phyloP scores from a whole-genome alignment of 306 rosid genomes.

The Begonia fuchsioides region DNA sequence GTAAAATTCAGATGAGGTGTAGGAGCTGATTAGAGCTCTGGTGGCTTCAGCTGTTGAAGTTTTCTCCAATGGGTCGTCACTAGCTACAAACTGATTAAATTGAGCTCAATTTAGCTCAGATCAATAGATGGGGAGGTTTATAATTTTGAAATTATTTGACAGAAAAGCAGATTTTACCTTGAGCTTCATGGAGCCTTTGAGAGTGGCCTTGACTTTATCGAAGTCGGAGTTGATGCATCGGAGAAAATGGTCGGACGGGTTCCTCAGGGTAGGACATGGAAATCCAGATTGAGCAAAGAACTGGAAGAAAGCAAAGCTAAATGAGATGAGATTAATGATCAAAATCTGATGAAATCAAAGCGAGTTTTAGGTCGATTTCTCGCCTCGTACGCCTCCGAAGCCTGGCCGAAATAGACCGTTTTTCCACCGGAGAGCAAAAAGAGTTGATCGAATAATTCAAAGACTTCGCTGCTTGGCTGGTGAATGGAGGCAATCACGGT shows the following conservation, averaged over 20 bases:
- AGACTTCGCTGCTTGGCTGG: too few species aligned
- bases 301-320: too few species aligned
- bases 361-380: background rate
- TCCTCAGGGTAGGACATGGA: too few species aligned
- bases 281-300: too few species aligned
- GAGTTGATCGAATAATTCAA: constrained; percentile 82
- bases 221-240: constrained; percentile 88
- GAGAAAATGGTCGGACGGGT: constrained; percentile 95
- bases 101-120: background rate
- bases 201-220: constrained; percentile 78
- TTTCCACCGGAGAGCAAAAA: constrained; percentile 89
- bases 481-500: too few species aligned
- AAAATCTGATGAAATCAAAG: too few species aligned
- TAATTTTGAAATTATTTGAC: too few species aligned
- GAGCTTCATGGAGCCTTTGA: constrained; percentile 91
- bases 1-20: constrained; percentile 54
- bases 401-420: constrained; percentile 89
- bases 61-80: too few species aligned
- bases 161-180: too few species aligned
- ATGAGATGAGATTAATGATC: too few species aligned
- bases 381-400: constrained; percentile 90
- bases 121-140: too few species aligned
- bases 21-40: constrained; percentile 43
- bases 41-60: too few species aligned
- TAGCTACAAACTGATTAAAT: constrained; percentile 51